Percentiles rank a stretch among this genome's conserved stretches.
Conservation (phyloP, 129 eudicot genomes). For the Glebionis coronaria region DNA sequence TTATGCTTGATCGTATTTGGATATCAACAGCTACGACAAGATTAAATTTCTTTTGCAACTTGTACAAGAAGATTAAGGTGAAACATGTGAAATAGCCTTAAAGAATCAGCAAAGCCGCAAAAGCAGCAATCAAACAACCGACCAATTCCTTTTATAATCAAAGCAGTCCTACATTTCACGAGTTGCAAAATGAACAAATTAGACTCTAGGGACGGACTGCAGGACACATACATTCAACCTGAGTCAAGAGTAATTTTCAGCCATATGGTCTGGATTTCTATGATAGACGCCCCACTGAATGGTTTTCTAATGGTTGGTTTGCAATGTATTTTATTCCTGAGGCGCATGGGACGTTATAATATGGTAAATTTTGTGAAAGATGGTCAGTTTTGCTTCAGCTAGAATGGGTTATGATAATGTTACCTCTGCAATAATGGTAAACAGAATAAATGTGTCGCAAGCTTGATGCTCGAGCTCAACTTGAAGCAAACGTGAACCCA, state of each 20-base stretch:
- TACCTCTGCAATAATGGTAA: constrained; percentile 70
- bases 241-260: too few relatives aligned
- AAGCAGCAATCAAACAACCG: constrained; percentile 7
- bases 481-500: too few relatives aligned
- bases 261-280: constrained; percentile 85
- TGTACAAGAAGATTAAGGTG: too few relatives aligned
- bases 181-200: neutral
- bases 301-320: too few relatives aligned
- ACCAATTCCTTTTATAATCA: neutral
- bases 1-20: too few relatives aligned
- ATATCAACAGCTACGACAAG: too few relatives aligned
- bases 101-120: constrained; percentile 33
- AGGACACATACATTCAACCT: too few relatives aligned
- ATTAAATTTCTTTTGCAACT: too few relatives aligned
- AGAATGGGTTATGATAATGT: constrained; percentile 84
- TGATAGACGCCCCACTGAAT: constrained; percentile 59
- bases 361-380: constrained; percentile 66
- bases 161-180: neutral
- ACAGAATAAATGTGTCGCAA: too few relatives aligned
- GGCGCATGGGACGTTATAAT: constrained; percentile 50
- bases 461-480: too few relatives aligned
- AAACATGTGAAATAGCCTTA: too few relatives aligned
- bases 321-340: constrained; percentile 71
- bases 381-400: constrained; percentile 88
- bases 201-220: neutral